Evolutionary conservation across 1,284 basidiomycete species (phyloP).

Genomic region (Psilocybe mexicana): DNA sequence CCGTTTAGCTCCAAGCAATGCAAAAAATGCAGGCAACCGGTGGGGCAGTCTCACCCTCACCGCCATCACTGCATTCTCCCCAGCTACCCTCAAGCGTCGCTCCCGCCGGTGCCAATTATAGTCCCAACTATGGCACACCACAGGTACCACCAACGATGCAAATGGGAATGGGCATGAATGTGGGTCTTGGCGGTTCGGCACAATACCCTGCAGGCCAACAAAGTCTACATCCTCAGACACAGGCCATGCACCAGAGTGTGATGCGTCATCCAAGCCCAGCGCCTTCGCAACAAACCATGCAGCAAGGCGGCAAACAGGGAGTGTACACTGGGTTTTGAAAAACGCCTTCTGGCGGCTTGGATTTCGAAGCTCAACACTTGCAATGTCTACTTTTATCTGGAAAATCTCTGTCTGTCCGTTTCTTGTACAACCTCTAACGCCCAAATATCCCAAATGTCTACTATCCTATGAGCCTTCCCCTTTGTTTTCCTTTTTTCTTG

Average conservation of each 20-base stretch:
- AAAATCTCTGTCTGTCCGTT: no score
- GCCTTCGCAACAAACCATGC: slow-evolving; percentile 47
- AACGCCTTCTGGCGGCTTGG: not conserved
- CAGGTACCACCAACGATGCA: slow-evolving; percentile 66
- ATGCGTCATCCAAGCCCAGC: slow-evolving; percentile 77
- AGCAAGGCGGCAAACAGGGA: slow-evolving; percentile 36
- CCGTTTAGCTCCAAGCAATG: slow-evolving; percentile 68
- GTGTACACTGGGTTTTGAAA: slow-evolving; percentile 16
- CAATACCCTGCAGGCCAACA: slow-evolving; percentile 40
- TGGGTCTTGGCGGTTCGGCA: slow-evolving; percentile 20
- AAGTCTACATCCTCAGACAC: slow-evolving; percentile 50
- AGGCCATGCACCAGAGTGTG: slow-evolving; percentile 78
- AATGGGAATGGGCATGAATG: slow-evolving; percentile 41
- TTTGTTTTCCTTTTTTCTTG: not conserved
- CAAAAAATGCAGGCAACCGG: slow-evolving; percentile 67
- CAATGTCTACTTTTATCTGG: no score
- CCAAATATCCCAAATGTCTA: no score
- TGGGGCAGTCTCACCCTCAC: slow-evolving; percentile 33
- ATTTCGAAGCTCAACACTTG: not conserved
- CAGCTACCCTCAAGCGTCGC: slow-evolving; percentile 35
- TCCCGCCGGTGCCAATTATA: slow-evolving; percentile 23
- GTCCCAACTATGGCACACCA: slow-evolving; percentile 55
- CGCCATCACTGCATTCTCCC: slow-evolving; percentile 38
- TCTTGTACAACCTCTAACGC: not conserved
- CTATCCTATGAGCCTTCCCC: no score